Evolutionary conservation across 495 filamentous ascomycete species (phyloP).

Genomic region (Penicillium longicatenatum): DNA sequence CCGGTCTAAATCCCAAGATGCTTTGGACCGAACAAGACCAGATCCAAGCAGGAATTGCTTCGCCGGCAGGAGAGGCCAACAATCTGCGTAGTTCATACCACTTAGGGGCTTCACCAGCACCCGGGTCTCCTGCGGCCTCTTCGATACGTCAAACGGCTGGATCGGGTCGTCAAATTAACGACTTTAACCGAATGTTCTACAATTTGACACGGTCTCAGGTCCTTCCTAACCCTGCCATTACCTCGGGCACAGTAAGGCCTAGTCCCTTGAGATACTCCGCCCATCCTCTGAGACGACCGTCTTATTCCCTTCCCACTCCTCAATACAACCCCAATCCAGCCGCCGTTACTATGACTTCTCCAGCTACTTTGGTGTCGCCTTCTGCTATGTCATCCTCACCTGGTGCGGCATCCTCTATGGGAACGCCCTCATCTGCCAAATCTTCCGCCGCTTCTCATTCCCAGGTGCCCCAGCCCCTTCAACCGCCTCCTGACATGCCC

Average conservation of each 20-base stretch:
- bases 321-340: constrained; percentile 20
- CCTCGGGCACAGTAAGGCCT: constrained; percentile 17
- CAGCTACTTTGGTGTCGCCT: neutral
- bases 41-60: constrained; percentile 38
- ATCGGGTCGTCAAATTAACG: constrained; percentile 22
- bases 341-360: constrained; percentile 4
- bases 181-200: constrained; percentile 44
- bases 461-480: constrained; percentile 10
- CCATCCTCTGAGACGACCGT: constrained; percentile 17
- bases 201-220: constrained; percentile 42
- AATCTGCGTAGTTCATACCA: constrained; percentile 16
- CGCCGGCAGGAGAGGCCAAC: constrained; percentile 26
- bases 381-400: constrained; percentile 15
- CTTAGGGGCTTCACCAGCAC: constrained; percentile 6
- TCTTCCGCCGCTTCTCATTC: constrained; percentile 10
- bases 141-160: neutral
- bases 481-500: constrained; percentile 10
- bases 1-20: constrained; percentile 46
- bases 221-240: constrained; percentile 21
- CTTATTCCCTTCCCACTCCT: constrained; percentile 16
- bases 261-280: constrained; percentile 34
- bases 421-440: constrained; percentile 14
- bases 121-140: constrained; percentile 12
- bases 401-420: constrained; percentile 12
- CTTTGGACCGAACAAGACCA: constrained; percentile 53